These are phyloP conservation scores for Talaromyces sp. DNA, from an alignment of 2,329 filamentous ascomycete species.

Conservation along the genomic window DNA sequence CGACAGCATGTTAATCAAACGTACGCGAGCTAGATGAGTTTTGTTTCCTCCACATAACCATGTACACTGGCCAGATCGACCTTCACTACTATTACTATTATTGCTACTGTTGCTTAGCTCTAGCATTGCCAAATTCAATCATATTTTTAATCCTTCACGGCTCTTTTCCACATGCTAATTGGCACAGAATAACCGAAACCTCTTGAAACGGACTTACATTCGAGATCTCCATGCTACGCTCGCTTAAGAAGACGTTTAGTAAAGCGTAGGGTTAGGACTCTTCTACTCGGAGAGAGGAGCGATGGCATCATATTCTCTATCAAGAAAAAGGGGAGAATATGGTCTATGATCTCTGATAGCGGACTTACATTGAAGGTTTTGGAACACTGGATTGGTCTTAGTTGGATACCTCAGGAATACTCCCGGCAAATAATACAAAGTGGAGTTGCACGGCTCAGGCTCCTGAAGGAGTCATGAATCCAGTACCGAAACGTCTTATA, in stretches of 20 bases:
- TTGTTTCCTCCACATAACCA: neutral
- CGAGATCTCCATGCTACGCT: neutral
- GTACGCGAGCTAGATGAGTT: too few species aligned
- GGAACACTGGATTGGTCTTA: neutral
- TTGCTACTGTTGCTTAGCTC: neutral
- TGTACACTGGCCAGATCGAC: neutral
- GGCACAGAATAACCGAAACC: neutral
- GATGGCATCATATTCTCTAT: neutral
- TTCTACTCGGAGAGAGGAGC: neutral
- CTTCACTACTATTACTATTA: neutral
- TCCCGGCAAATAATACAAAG: neutral
- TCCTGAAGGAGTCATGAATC: neutral
- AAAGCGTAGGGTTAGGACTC: neutral
- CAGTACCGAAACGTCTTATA: neutral
- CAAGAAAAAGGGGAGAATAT: neutral
- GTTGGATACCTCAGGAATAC: neutral
- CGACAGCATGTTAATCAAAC: neutral
- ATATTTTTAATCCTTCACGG: neutral
- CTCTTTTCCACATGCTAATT: neutral
- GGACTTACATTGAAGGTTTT: neutral
- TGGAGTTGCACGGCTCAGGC: neutral
- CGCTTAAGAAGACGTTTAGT: neutral
- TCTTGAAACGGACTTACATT: neutral
- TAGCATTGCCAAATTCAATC: neutral
- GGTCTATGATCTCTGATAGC: neutral